phyloP scores from a whole-genome alignment of 1,284 basidiomycete genomes.

The Psilocybe mexicana region DNA sequence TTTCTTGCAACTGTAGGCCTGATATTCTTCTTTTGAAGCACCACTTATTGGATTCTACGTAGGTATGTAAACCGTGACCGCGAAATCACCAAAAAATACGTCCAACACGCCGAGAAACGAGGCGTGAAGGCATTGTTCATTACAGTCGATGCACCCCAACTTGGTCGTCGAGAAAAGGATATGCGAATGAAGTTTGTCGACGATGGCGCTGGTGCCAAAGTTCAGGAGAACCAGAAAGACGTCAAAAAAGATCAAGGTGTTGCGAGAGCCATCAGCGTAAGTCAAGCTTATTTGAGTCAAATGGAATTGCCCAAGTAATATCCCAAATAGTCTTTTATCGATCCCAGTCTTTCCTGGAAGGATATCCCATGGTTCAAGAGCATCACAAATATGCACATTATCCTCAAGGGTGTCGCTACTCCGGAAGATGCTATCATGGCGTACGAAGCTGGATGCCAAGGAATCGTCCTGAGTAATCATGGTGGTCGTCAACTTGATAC shows the following conservation, averaged over 20 bases:
- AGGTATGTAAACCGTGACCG: conserved; percentile 89
- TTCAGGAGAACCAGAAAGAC: conserved; percentile 45
- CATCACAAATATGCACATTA: conserved; percentile 31
- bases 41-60: conserved; percentile 42
- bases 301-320: conserved; percentile 6
- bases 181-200: conserved; percentile 92
- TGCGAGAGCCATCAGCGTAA: conserved; percentile 80
- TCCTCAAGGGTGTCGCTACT: conserved; percentile 43
- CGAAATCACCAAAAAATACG: conserved; percentile 77
- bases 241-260: conserved; percentile 84
- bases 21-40: neutral
- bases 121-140: conserved; percentile 88
- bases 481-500: conserved; percentile 71
- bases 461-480: conserved; percentile 70
- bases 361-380: conserved; percentile 34
- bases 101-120: conserved; percentile 81
- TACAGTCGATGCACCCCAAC: conserved; percentile 92
- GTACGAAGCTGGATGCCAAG: conserved; percentile 62
- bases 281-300: conserved; percentile 19
- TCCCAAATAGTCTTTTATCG: conserved; percentile 77
- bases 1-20: conserved; percentile 71
- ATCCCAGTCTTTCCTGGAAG: conserved; percentile 61
- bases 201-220: conserved; percentile 58
- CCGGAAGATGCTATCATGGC: conserved; percentile 67
- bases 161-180: conserved; percentile 87